These are phyloP conservation scores for Pseudogymnoascus sp. DNA, from an alignment of 2,329 filamentous ascomycete species.

Conservation along the genomic window DNA sequence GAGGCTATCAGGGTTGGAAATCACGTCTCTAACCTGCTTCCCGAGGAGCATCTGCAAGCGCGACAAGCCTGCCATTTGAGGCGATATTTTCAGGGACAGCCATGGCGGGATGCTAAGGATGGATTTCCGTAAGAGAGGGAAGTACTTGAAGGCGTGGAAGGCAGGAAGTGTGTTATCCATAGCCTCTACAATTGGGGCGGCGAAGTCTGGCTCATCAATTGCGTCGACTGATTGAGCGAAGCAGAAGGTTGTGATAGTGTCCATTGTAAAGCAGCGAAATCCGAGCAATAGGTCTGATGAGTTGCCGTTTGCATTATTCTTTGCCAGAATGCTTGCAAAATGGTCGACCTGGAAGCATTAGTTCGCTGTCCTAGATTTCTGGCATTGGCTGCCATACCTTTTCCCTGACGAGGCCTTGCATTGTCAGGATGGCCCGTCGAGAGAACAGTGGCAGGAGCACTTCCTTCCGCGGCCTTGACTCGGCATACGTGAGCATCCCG, in stretches of 20 bases:
- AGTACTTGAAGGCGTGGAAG: slow-evolving; percentile 31
- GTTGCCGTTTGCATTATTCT: slow-evolving; percentile 16
- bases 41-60: slow-evolving; percentile 15
- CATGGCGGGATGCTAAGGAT: slow-evolving; percentile 16
- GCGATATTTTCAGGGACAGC: slow-evolving; percentile 16
- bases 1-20: slow-evolving; percentile 21
- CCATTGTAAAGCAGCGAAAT: slow-evolving; percentile 27
- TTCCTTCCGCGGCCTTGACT: slow-evolving; percentile 32
- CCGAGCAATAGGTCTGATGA: slow-evolving; percentile 22
- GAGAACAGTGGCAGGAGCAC: slow-evolving; percentile 34
- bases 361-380: not conserved
- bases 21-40: slow-evolving; percentile 20
- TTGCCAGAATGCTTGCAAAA: slow-evolving; percentile 24
- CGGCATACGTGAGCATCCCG: slow-evolving; percentile 29
- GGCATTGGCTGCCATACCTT: slow-evolving; percentile 18
- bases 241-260: slow-evolving; percentile 30
- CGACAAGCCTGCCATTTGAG: slow-evolving; percentile 16
- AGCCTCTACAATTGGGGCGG: slow-evolving; percentile 30
- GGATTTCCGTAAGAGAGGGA: slow-evolving; percentile 16
- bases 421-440: slow-evolving; percentile 25
- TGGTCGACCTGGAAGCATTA: slow-evolving; percentile 18
- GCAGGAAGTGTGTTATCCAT: slow-evolving; percentile 29
- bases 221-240: slow-evolving; percentile 32
- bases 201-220: slow-evolving; percentile 30
- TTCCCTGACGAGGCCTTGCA: slow-evolving; percentile 28